phyloP scores from a whole-genome alignment of 345 rosid genomes.

The Citrus unshiu region DNA sequence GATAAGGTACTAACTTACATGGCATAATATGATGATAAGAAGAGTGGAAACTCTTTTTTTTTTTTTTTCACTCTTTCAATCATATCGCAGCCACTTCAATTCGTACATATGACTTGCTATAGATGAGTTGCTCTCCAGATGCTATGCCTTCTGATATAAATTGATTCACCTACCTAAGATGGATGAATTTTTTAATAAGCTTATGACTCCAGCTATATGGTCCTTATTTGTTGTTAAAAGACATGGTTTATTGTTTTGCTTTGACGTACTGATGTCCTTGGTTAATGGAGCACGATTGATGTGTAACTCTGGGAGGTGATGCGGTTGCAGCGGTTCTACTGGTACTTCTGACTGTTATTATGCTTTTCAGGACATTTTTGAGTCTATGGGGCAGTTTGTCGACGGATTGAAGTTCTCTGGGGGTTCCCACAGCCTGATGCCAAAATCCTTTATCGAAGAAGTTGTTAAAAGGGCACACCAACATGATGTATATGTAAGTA shows the following conservation, averaged over 20 bases:
- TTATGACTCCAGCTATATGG: neutral
- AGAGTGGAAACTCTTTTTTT: no score
- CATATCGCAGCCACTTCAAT: no score
- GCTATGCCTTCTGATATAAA: neutral
- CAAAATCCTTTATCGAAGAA: constrained; percentile 63
- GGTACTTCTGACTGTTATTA: neutral
- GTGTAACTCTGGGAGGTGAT: neutral
- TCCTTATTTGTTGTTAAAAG: neutral
- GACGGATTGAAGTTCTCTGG: constrained; percentile 91
- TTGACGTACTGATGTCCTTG: neutral
- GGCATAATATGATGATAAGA: no score
- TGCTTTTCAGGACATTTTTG: constrained; percentile 65
- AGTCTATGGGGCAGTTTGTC: constrained; percentile 81
- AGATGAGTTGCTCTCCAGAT: no score
- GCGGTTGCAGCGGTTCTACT: neutral
- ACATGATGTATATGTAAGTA: constrained; percentile 80
- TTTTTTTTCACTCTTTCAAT: no score
- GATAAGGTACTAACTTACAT: no score
- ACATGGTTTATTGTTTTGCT: neutral
- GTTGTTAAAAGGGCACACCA: constrained; percentile 71
- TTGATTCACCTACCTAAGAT: neutral
- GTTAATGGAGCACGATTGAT: neutral
- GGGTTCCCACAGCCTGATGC: constrained; percentile 76
- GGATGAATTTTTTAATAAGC: neutral
- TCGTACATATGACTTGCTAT: no score